Evolutionary conservation across 345 rosid species (phyloP), one percentile per base, ranked within the genome.

Genomic region (Draba incana): DNA sequence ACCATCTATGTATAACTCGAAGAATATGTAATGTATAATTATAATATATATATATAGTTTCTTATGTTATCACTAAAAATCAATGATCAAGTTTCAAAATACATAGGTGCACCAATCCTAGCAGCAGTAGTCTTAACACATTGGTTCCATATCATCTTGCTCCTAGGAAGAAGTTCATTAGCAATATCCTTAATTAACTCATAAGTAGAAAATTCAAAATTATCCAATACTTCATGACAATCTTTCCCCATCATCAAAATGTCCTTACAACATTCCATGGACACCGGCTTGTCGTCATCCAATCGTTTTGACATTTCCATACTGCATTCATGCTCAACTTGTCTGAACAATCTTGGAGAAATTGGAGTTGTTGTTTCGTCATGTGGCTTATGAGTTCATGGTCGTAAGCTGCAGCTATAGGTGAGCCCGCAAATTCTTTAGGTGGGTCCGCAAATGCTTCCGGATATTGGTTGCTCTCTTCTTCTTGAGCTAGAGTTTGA

Each of bases 61-160:
- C 12, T 0, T 51, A 12, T 27, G 28, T 35, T 4, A 48, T 49
- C n/a, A 66, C 4, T 43, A 2, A 66, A 2, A 43, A 42, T 28
- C 10, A 41, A 59, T 3, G 51, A 51, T 70, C 52, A 60, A 53
- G 54, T 35, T 15, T 70, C 68, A 42, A 61, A 70, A 52, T 38
- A 28, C 8, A 70, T 1, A 62, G 62, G 62, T 15, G 62, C 75
- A 70, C 75, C 68, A 6, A 61, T 62, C 28, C 15, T 7, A 52
- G 46, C 38, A 61, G 61, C 68, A 62, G 20, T 33, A 14, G 47
- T 24, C 38, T 8, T 13, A 70, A 70, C 55, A 24, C 69, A 70
- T 33, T 7, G 35, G 66, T 69, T 59, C 66, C 74, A 69, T 6
- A 59, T 59, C 14, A 0, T 1, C 33, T 69, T 69, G 57, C 58